A percentile compares a stretch with the other conserved stretches of the same genome.
phyloP scores from a whole-genome alignment of 345 rosid genomes.

The Hibiscus trionum region DNA sequence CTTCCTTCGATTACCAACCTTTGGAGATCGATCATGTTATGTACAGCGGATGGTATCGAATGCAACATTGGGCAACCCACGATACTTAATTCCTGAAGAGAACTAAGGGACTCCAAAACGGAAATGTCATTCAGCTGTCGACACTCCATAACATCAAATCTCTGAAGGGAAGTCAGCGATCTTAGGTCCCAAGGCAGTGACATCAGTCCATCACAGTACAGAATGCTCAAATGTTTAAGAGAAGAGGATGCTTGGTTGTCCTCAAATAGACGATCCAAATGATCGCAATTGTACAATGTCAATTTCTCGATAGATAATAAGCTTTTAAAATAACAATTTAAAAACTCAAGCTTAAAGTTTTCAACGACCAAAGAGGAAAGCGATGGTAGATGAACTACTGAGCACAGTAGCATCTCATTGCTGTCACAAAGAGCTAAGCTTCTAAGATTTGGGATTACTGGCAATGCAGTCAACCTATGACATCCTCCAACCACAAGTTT shows the following conservation, averaged over 20 bases:
- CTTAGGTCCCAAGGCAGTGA: conserved; percentile 8
- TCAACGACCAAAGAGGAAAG: conserved; percentile 15
- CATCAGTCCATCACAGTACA: conserved; percentile 10
- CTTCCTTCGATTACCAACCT: neutral
- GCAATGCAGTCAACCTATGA: conserved; percentile 11
- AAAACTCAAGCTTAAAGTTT: neutral
- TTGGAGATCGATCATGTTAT: neutral
- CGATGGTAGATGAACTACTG: neutral
- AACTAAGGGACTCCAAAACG: conserved; percentile 1
- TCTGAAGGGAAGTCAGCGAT: conserved; percentile 9
- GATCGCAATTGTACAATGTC: conserved; percentile 14
- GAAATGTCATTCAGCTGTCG: neutral
- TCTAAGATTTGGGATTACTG: conserved; percentile 14
- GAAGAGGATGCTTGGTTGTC: neutral
- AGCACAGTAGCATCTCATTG: conserved; percentile 12
- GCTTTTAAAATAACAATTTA: neutral
- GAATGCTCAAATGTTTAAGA: conserved; percentile 18
- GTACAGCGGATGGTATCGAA: neutral
- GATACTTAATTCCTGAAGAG: conserved; percentile 11
- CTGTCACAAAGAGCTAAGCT: conserved; percentile 20
- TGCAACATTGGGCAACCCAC: conserved; percentile 13
- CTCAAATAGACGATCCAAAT: conserved; percentile 4
- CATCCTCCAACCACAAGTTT: conserved; percentile 17
- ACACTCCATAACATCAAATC: conserved; percentile 17
- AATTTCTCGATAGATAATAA: neutral